Evolutionary conservation across 2,329 filamentous ascomycete genomes (phyloP).

Genomic region (Ophiostoma pallidulum): DNA sequence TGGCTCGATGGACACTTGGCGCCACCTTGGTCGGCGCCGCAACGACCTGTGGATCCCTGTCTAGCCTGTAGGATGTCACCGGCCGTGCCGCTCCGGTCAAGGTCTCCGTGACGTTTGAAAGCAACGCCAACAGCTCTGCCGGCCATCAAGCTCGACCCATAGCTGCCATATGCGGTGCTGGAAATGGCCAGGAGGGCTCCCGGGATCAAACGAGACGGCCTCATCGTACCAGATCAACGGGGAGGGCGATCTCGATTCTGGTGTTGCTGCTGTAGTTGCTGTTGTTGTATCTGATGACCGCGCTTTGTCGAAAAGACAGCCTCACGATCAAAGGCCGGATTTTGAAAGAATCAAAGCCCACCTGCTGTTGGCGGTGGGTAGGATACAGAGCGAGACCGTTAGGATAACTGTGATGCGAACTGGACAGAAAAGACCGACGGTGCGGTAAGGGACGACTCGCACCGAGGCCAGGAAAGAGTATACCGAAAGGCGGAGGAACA

Average conservation of each 20-base stretch:
- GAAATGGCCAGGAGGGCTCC: slow-evolving; percentile 8
- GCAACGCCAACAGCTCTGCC: neutral
- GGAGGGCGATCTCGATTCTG: too few relatives aligned
- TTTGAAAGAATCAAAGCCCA: too few relatives aligned
- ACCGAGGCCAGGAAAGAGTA: slow-evolving; percentile 1
- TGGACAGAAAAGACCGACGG: slow-evolving; percentile 6
- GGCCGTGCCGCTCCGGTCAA: neutral
- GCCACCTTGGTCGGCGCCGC: slow-evolving; percentile 11
- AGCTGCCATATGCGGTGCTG: slow-evolving; percentile 4
- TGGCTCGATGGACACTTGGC: slow-evolving; percentile 15
- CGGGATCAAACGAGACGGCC: slow-evolving; percentile 4
- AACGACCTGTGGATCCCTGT: slow-evolving; percentile 8
- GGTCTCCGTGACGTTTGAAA: neutral
- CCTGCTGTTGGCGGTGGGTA: too few relatives aligned
- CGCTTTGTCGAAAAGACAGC: too few relatives aligned
- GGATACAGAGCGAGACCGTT: too few relatives aligned
- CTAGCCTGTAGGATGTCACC: neutral
- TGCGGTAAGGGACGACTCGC: neutral
- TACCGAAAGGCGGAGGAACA: neutral
- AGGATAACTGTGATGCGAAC: neutral
- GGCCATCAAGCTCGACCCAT: slow-evolving; percentile 4
- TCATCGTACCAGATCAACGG: slow-evolving; percentile 2
- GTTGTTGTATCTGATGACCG: too few relatives aligned
- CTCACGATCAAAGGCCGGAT: too few relatives aligned
- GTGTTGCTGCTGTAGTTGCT: too few relatives aligned